Base-by-base conservation (phyloP, 1,139 yeast species). In the Hanseniaspora gamundiae region DNA sequence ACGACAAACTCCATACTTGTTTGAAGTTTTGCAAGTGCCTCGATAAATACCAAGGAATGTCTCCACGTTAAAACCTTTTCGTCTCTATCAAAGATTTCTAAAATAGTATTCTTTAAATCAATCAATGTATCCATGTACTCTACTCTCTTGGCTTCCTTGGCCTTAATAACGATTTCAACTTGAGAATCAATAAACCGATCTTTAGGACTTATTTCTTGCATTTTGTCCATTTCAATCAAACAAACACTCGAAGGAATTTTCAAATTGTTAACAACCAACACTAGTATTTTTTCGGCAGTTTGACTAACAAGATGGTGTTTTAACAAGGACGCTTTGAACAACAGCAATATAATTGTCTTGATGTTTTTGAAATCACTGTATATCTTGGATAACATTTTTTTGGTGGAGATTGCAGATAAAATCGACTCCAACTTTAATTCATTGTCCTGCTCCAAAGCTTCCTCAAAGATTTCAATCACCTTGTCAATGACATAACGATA, bases 341-440 rank as follows among this genome's bases (percentile, higher is more conserved):
- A 59, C n/a, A 78, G 55, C 17, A 63, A 60, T 7, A 76, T 62
- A 45, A 73, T 68, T 38, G 62, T 65, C 31, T 69, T 65, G 42
- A 80, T 55, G 51, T 77, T 74, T 47, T 65, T 65, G 53, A 69
- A 78, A 53, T 82, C 88, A 38, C 74, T 70, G 49, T 73, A 71
- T 21, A 82, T 58, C 51, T 75, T 76, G 24, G 70, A 64, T 47
- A 74, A 73, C 36, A 82, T 68, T 51, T 74, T 70, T 45, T 68
- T 74, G 43, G 76, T 59, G 19, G 68, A 62, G 50, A 82, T 72
- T 13, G 79, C 64, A 35, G 73, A 69, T 51, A 91, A 63, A 0
- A 86, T 83, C 45, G 86, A 82, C 52, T 81, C 80, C 16, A 86
- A 73, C 36, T 71, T 69, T 52, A 78, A 78, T 47, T 64, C 65